Evolutionary conservation across 495 filamentous ascomycete species (phyloP), one percentile per base, ranked within the genome.

Genomic region (Extremus antarcticus): DNA sequence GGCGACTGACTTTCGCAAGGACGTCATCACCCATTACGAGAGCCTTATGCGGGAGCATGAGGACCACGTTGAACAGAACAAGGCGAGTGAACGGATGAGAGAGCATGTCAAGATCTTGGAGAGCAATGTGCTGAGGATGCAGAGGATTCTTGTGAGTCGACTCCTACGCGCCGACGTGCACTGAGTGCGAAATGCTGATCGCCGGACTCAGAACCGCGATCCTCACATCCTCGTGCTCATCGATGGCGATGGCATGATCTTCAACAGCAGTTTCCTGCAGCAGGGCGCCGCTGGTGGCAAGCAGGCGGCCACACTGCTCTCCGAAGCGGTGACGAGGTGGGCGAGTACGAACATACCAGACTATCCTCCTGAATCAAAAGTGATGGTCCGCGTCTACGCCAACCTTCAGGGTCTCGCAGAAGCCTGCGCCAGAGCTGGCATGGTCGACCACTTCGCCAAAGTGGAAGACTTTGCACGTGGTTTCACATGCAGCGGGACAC

Each of bases 191-290:
- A 24, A 9, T 17, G 32, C 47, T 23, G 29, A 23, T 25, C 20
- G 24, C 7, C 20, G 2, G 8, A 4, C 3, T 25, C 46, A 58
- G 49, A 62, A 76, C 10, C 74, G 72, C 19, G 81, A 80, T 58
- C 75, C 81, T 2, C 83, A 80, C 54, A 75, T 78, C 0, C 70
- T 82, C 17, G 76, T 82, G 16, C 68, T 84, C 13, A 67, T 85
- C 24, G 81, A 86, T 55, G 80, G 80, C 32, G 78, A 84, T 64
- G 77, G 77, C 9, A 82, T 82, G 62, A 66, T 80, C 25, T 85
- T 85, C 68, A 73, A 76, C 35, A 76, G 80, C 39, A 66, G 73
- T 25, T 71, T 79, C 19, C 61, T 83, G 19, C 66, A 63, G 15
- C 49, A 49, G 8, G 55, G 59, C n/a, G 59, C 58, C 20, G 74